Conservation (phyloP, 2,329 filamentous ascomycete genomes). For the Herpotrichia juniperi region DNA sequence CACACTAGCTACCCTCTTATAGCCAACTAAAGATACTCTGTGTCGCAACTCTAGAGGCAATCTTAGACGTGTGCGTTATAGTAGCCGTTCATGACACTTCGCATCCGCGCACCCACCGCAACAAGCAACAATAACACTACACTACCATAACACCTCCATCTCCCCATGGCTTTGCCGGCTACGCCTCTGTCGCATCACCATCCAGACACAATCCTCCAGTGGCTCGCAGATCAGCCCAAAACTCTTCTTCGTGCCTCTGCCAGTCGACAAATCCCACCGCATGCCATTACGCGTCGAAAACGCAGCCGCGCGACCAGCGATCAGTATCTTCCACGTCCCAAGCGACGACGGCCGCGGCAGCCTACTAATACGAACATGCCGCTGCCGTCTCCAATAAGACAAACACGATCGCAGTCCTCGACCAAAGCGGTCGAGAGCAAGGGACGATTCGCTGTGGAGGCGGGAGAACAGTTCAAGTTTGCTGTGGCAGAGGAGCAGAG, state of each 20-base stretch:
- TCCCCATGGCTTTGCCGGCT: neutral
- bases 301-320: neutral
- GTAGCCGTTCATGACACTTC: neutral
- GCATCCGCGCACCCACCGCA: neutral
- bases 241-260: neutral
- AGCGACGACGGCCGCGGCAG: neutral
- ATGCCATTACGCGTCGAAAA: neutral
- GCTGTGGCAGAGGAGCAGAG: neutral
- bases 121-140: neutral
- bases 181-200: neutral
- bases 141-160: neutral
- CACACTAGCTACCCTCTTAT: too few relatives aligned
- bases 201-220: neutral
- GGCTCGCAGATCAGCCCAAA: neutral
- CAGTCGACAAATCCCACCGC: neutral
- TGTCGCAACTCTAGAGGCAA: too few relatives aligned
- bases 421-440: neutral
- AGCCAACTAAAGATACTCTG: too few relatives aligned
- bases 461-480: neutral
- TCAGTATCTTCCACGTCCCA: neutral
- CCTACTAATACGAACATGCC: slow-evolving; percentile 1
- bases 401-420: neutral
- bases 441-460: neutral
- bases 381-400: neutral
- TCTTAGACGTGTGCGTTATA: too few relatives aligned